Percentiles rank a stretch among this genome's conserved stretches.
These are phyloP conservation scores for Aureobasidium zeae DNA, from an alignment of 2,329 filamentous ascomycete species.

Conservation along the genomic window DNA sequence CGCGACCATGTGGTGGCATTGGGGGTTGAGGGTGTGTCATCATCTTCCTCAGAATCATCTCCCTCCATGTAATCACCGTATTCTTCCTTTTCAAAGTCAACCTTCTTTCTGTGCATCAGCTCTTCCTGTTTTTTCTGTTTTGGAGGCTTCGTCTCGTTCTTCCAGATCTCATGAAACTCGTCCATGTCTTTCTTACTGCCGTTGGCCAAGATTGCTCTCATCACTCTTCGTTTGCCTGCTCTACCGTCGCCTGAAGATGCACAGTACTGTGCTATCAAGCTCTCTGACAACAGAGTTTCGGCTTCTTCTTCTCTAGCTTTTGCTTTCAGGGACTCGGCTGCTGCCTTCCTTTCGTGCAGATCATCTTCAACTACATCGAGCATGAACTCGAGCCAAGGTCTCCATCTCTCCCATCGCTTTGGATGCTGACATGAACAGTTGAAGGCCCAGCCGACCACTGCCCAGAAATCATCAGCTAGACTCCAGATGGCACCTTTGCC, in stretches of 20 bases:
- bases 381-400: constrained; percentile 69
- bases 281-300: constrained; percentile 36
- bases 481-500: constrained; percentile 60
- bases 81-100: constrained; percentile 52
- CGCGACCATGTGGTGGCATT: constrained; percentile 12
- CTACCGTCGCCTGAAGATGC: constrained; percentile 30
- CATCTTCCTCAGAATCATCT: constrained; percentile 35
- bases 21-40: constrained; percentile 24
- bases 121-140: constrained; percentile 39
- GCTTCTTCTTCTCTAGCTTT: constrained; percentile 17
- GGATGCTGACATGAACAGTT: constrained; percentile 71
- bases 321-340: constrained; percentile 17
- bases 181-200: constrained; percentile 44
- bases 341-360: constrained; percentile 47
- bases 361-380: constrained; percentile 68
- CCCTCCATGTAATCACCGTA: constrained; percentile 54
- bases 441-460: constrained; percentile 81
- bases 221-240: constrained; percentile 43
- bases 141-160: constrained; percentile 49
- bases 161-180: constrained; percentile 58
- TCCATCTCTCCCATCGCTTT: constrained; percentile 73
- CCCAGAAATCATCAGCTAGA: constrained; percentile 81
- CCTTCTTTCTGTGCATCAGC: constrained; percentile 30
- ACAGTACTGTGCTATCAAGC: constrained; percentile 55
- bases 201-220: constrained; percentile 60